Base-by-base conservation (phyloP, 1,284 basidiomycete species). In the Rhodotorula sp. region DNA sequence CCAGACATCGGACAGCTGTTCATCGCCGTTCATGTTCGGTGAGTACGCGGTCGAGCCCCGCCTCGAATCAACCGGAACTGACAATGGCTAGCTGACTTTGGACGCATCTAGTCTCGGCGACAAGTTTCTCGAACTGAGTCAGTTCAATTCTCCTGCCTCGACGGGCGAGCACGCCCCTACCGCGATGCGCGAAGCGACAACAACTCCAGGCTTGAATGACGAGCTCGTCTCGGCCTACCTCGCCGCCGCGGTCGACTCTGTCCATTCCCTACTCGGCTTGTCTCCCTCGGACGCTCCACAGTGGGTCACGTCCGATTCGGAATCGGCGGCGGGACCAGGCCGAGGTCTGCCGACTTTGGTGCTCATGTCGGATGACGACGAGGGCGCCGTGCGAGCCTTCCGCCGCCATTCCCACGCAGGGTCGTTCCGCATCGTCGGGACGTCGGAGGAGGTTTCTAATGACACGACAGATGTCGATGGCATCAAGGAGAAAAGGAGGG, bases 1-100 rank as follows among this genome's bases (percentile, higher is more conserved):
- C n/a, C 52, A 56, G 47, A 46, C 29, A 31, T 23, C 58, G 49
- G 62, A 5, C 62, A 70, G 8, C 39, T 75, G 14, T 49, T 74
- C 2, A 60, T 79, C 20, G 76, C 62, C 5, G 67, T 76, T 23
- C 77, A 78, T 23, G 73, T 77, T 7, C 72, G 78, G 75, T 77
- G 18, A 18, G 72, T 59, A 21, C 6, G 16, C 23, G 18, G 16
- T 6, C 7, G 8, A 4, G 29, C 6, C 47, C 49, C 23, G 3
- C 7, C 7, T 1, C 6, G n/a, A 14, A 14, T 26, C 39, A 21
- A 5, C 7, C 12, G 8, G n/a, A 6, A 21, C 39, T 57, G 26
- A 48, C 20, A 16, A 0, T 26, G 15, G 21, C 14, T 5, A 1
- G 4, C 20, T 12, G 39, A 14, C 39, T 43, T 43, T 14, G 39